These are phyloP conservation scores for Claviceps maximensis DNA, from an alignment of 2,329 filamentous ascomycete species.

Conservation along the genomic window DNA sequence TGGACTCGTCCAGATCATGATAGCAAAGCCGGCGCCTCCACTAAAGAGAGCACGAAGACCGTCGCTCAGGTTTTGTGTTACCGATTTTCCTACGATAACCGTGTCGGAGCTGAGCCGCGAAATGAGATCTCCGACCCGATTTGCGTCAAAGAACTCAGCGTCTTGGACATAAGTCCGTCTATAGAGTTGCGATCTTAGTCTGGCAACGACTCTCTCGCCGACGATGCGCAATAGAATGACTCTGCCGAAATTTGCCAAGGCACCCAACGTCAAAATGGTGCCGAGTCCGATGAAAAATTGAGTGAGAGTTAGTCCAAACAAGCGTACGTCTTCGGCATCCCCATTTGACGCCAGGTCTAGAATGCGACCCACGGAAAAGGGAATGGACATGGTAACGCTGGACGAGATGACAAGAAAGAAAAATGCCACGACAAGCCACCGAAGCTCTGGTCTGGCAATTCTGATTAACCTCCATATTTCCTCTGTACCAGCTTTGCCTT, in stretches of 20 bases:
- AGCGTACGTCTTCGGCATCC: conserved; percentile 47
- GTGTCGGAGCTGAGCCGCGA: conserved; percentile 92
- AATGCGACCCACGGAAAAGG: conserved; percentile 92
- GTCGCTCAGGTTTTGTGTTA: conserved; percentile 94
- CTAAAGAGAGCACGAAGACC: conserved; percentile 86
- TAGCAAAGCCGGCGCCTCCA: conserved; percentile 72
- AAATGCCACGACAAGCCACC: conserved; percentile 67
- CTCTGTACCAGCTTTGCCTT: conserved; percentile 45
- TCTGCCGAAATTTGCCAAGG: conserved; percentile 81
- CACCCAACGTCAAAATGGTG: conserved; percentile 65
- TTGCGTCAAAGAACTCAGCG: conserved; percentile 97
- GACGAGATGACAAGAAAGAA: conserved; percentile 79
- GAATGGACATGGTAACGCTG: conserved; percentile 87
- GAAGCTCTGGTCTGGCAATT: conserved; percentile 76
- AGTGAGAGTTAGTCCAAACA: conserved; percentile 73
- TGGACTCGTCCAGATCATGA: conserved; percentile 94
- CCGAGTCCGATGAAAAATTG: conserved; percentile 82
- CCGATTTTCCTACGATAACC: conserved; percentile 95
- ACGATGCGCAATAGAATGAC: conserved; percentile 90
- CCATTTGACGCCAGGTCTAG: conserved; percentile 78
- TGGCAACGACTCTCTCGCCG: conserved; percentile 84
- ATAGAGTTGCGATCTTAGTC: conserved; percentile 80
- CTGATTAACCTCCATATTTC: conserved; percentile 82
- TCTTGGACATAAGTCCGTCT: conserved; percentile 91
- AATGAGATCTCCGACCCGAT: conserved; percentile 90